Conservation (phyloP, 306 rosid species). For the Citrullus mucosospermus region DNA sequence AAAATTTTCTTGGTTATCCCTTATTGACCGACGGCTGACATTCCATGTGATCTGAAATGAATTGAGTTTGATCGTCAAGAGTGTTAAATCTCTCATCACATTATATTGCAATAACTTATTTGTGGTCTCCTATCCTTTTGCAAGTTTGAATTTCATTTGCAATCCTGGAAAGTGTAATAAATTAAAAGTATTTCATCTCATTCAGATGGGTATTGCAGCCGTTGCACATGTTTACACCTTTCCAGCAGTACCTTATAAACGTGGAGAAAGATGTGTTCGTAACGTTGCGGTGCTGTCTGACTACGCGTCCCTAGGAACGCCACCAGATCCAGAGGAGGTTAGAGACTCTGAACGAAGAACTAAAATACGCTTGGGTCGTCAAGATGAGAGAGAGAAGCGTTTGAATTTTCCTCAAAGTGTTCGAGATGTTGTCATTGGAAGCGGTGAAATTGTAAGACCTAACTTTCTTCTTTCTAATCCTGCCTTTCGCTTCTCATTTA, state of each 20-base stretch:
- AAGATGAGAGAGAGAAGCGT: slow-evolving; percentile 51
- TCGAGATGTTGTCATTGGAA: slow-evolving; percentile 86
- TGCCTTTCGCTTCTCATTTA: slow-evolving; percentile 8
- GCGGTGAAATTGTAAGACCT: slow-evolving; percentile 84
- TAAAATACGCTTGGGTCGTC: slow-evolving; percentile 38
- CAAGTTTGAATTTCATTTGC: not conserved
- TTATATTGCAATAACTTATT: not conserved
- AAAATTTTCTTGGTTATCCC: not conserved
- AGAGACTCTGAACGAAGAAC: slow-evolving; percentile 70
- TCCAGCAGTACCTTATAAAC: slow-evolving; percentile 90
- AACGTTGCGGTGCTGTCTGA: slow-evolving; percentile 85
- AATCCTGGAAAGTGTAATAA: not conserved
- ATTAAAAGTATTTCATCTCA: not conserved
- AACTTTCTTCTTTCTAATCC: slow-evolving; percentile 2
- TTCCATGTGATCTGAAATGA: not conserved
- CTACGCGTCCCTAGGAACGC: slow-evolving; percentile 76
- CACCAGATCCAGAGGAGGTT: slow-evolving; percentile 93
- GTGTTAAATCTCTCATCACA: not conserved
- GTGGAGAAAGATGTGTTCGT: slow-evolving; percentile 96
- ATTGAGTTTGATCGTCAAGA: not conserved
- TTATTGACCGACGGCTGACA: not conserved
- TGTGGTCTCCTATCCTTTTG: not conserved
- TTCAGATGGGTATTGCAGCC: slow-evolving; percentile 98
- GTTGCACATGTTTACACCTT: slow-evolving; percentile 87
- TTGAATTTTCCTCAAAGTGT: slow-evolving; percentile 77